Evolutionary conservation across 129 eudicot species (phyloP), one percentile per base, ranked within the genome.

Genomic region (Rutidosis leptorrhynchoides): DNA sequence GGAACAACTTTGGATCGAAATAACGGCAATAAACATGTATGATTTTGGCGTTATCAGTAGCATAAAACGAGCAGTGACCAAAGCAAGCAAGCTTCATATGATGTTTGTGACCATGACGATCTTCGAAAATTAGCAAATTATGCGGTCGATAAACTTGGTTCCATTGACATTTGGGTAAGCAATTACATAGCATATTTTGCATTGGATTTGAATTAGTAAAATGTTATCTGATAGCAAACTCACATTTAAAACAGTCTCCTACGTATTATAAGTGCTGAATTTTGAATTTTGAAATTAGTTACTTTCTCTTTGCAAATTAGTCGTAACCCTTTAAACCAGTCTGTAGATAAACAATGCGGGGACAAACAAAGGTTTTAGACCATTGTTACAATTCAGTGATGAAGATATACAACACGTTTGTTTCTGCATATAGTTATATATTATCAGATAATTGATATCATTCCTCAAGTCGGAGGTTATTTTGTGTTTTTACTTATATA

Each of bases 361-460:
- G 67, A 82, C 87, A 22, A 92, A 92, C 80, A 92, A 92, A 81
- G 98, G 98, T 58, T 92, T 92, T 59, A 85, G 98, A 76, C 98
- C 98, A 8, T 78, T 88, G 87, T 76, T 88, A 80, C 78, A 83
- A 70, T 88, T 92, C 54, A 83, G 70, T 21, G 89, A 88, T 58
- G 88, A 92, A 35, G 98, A 92, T 77, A 88, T 92, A 69, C 84
- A 85, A 67, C 95, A 92, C 88, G 98, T 92, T 40, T 2, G 61
- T 53, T 53, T 16, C 16, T 53, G 24, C 35, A 24, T 57, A 57
- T 57, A 4, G 12, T 42, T 29, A 32, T 68, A 70, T 70, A 10
- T 42, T 17, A 8, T 24, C 3, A 4, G 46, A 19, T 9, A 66
- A 6, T 66, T 66, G 33, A 12, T 30, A 16, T 60, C 35, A 1